These are phyloP conservation scores for Phytophthora meadii DNA, from an alignment of 352 stramenopile genomes.

Conservation along the genomic window DNA sequence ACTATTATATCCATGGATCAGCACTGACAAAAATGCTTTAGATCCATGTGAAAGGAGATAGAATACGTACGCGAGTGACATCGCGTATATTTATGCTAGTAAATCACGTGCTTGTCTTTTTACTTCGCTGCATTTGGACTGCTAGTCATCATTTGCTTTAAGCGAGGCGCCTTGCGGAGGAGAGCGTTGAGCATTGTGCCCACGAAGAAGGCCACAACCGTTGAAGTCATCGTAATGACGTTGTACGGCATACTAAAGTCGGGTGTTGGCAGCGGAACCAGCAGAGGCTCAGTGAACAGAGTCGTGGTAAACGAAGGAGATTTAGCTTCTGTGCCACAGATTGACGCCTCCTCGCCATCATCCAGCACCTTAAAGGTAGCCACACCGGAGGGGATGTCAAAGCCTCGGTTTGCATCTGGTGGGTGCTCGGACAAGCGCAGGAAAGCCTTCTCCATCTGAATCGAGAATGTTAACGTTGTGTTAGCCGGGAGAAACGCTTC, in stretches of 20 bases:
- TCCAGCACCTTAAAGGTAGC: slow-evolving; percentile 46
- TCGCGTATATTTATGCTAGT: slow-evolving; percentile 39
- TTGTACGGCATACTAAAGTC: slow-evolving; percentile 94
- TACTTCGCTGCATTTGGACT: slow-evolving; percentile 23
- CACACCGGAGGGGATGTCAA: slow-evolving; percentile 78
- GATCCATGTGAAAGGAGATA: slow-evolving; percentile 21
- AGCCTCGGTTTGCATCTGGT: slow-evolving; percentile 87
- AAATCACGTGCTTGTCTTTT: slow-evolving; percentile 23
- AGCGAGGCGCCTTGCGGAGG: slow-evolving; percentile 69
- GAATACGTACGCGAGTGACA: slow-evolving; percentile 29
- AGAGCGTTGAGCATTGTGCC: slow-evolving; percentile 87
- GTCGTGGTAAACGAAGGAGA: slow-evolving; percentile 38
- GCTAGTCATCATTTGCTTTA: slow-evolving; percentile 70
- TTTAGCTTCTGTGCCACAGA: slow-evolving; percentile 17
- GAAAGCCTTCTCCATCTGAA: slow-evolving; percentile 87
- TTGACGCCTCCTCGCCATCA: neutral
- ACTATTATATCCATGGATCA: slow-evolving; percentile 1
- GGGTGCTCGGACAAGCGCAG: slow-evolving; percentile 84
- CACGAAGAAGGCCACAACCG: slow-evolving; percentile 87
- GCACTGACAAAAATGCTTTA: slow-evolving; percentile 10
- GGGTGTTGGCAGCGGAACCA: slow-evolving; percentile 82
- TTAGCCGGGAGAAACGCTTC: slow-evolving; percentile 59
- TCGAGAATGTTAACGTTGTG: slow-evolving; percentile 63
- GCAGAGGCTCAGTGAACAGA: slow-evolving; percentile 81
- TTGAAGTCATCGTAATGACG: slow-evolving; percentile 91